phyloP scores from a whole-genome alignment of 116 monocot species.

The Iris pallida region DNA sequence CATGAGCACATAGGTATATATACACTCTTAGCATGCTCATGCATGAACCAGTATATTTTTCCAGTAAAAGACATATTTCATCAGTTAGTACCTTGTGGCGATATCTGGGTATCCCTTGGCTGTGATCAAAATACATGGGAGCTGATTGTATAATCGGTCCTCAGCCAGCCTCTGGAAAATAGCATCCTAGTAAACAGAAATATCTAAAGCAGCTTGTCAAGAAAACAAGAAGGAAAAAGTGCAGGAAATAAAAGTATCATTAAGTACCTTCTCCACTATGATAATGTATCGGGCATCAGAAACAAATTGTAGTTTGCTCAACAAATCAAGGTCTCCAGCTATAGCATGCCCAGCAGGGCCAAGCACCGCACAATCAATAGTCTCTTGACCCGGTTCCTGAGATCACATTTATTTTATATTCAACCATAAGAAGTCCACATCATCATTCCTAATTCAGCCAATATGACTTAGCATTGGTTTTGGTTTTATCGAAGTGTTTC shows the following conservation, averaged over 20 bases:
- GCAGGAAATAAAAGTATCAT: background rate
- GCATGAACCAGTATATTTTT: too few relatives aligned
- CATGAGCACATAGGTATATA: too few relatives aligned
- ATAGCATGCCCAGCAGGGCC: constrained; percentile 80
- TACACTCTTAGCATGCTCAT: too few relatives aligned
- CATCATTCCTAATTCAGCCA: too few relatives aligned
- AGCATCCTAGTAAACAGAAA: constrained; percentile 57
- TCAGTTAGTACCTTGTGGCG: constrained; percentile 60
- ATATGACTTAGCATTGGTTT: too few relatives aligned
- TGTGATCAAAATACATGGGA: constrained; percentile 83
- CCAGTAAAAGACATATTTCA: background rate
- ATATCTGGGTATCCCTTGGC: constrained; percentile 97
- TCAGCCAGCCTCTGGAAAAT: constrained; percentile 92
- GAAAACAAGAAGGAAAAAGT: background rate
- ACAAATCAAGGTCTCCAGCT: constrained; percentile 67
- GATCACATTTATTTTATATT: constrained; percentile 2
- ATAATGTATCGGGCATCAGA: constrained; percentile 95
- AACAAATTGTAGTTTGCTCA: constrained; percentile 48
- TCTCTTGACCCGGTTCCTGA: constrained; percentile 56
- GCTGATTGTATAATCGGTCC: constrained; percentile 71
- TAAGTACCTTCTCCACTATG: constrained; percentile 83
- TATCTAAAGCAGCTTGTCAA: background rate
- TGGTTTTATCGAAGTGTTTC: too few relatives aligned
- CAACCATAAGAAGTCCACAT: too few relatives aligned
- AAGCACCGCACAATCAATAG: constrained; percentile 65